Base-by-base conservation (phyloP, 345 rosid genomes). In the Viola odorata region DNA sequence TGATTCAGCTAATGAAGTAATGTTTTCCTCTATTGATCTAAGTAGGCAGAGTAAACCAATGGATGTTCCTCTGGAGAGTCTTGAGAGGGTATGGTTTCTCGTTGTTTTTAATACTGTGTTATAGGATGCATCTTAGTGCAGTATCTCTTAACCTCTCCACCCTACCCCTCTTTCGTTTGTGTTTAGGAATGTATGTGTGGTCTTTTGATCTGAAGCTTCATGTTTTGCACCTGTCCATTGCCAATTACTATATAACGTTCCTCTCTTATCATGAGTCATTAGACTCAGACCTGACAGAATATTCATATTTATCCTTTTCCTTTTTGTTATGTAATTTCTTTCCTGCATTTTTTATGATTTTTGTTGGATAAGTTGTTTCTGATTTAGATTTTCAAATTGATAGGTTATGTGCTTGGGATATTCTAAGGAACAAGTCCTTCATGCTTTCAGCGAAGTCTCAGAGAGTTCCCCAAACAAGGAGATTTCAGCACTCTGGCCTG, bases 401-500 rank as follows among this genome's bases (percentile, higher is more conserved):
- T 57, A 88, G 95, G 79, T 81, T 57, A 72, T 63, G 57, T 72
- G 70, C 42, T 69, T 84, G 82, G 94, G 91, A 12, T 88, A 83
- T 71, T 75, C 75, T 0, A 77, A 82, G 77, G 95, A 84, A 59
- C 81, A 79, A 73, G 83, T 85, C 45, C 69, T 71, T 60, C 64
- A 13, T 60, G 89, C 95, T 53, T 78, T 71, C 65, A 56, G 57
- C 76, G 86, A 85, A 73, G 86, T 82, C 60, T 82, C 84, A 59
- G 77, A 80, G 72, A 74, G 80, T 66, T 78, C 90, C 38, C 66
- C 59, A 56, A 71, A 67, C 64, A 79, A 79, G 74, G 89, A 82
- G 60, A 78, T 80, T 37, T 77, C 88, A 17, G 73, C 84, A 50
- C 75, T 86, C 53, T 83, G 83, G 91, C 84, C 82, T 37, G 73